phyloP scores from a whole-genome alignment of 2,329 filamentous ascomycete species.

The Amesomyces nigricolor region DNA sequence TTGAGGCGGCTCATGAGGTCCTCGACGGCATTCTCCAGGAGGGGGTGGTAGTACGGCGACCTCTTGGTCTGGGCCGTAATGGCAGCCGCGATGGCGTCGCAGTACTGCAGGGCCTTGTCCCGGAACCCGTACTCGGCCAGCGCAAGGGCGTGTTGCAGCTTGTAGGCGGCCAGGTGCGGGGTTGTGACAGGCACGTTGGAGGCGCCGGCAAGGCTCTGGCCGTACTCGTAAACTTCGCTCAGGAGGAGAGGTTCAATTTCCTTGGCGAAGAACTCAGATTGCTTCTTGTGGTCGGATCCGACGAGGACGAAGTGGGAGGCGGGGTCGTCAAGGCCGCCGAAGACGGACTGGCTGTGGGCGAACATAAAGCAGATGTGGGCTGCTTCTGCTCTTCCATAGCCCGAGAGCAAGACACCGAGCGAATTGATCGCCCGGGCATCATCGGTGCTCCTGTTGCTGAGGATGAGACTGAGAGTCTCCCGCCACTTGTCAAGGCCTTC shows the following conservation, averaged over 20 bases:
- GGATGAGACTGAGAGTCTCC: constrained; percentile 77
- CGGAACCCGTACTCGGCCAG: constrained; percentile 79
- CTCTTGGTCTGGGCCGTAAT: constrained; percentile 76
- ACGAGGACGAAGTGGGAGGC: constrained; percentile 75
- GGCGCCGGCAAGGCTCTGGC: constrained; percentile 62
- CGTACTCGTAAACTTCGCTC: constrained; percentile 95
- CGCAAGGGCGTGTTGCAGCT: constrained; percentile 77
- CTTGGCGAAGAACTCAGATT: constrained; percentile 65
- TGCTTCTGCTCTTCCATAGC: constrained; percentile 84
- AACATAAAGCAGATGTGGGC: constrained; percentile 94
- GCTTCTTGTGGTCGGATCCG: constrained; percentile 72
- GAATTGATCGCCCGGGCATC: constrained; percentile 73
- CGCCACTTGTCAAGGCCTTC: constrained; percentile 90
- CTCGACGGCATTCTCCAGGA: constrained; percentile 70
- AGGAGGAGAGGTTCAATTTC: constrained; percentile 84
- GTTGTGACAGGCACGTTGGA: constrained; percentile 51
- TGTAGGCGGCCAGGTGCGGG: constrained; percentile 85
- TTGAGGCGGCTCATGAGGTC: constrained; percentile 79
- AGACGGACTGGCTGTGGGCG: constrained; percentile 62
- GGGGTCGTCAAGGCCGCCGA: constrained; percentile 79
- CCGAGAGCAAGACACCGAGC: constrained; percentile 73
- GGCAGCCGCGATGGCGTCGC: constrained; percentile 70
- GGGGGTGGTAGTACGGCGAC: constrained; percentile 78
- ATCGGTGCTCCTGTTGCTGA: constrained; percentile 80
- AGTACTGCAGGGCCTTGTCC: constrained; percentile 84